Evolutionary conservation across 331 rosid genomes (phyloP), one percentile per base, ranked within the genome.

Genomic region (Dryas integrifolia): DNA sequence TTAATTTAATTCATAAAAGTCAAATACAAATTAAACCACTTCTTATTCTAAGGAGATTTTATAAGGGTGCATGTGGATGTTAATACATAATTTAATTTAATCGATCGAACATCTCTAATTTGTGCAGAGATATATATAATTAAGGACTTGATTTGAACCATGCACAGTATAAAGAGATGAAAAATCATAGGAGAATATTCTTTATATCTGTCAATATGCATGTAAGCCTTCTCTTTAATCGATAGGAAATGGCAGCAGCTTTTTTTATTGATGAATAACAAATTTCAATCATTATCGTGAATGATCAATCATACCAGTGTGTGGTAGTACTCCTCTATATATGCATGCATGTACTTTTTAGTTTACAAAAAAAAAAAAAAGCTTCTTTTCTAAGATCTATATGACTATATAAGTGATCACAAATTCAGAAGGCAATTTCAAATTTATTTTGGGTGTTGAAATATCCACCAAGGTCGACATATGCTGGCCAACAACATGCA

Each of bases 181-280:
- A 70, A 67, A 70, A 41, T 40, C 14, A 60, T 41, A 44, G 74
- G 52, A 70, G 52, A 70, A 55, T 43, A 41, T 40, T 3, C 16
- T 30, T 12, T 56, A 30, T 56, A 0, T 68, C 18, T 15, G 16
- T 18, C 14, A 55, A 9, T 35, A 40, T 41, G 4, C 30, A 47
- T 41, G 60, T 6, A 15, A 49, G 15, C 60, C 14, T 35, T 49
- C 11, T 35, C 6, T 39, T 30, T 5, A 4, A 48, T 3, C 35
- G 35, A 30, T 30, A 30, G 10, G 7, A 0, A 56, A 18, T 9
- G 61, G 61, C 15, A 21, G 40, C 7, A 0, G 48, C 15, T 24
- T 21, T 2, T 5, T 9, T 9, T 14, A 50, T 14, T 5, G 40
- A 57, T 57, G 62, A 57, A 5, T 4, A 9, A 24, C 62, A 57